Evolutionary conservation across 148 eudicot genomes (phyloP).

Genomic region (Arctostaphylos glauca): DNA sequence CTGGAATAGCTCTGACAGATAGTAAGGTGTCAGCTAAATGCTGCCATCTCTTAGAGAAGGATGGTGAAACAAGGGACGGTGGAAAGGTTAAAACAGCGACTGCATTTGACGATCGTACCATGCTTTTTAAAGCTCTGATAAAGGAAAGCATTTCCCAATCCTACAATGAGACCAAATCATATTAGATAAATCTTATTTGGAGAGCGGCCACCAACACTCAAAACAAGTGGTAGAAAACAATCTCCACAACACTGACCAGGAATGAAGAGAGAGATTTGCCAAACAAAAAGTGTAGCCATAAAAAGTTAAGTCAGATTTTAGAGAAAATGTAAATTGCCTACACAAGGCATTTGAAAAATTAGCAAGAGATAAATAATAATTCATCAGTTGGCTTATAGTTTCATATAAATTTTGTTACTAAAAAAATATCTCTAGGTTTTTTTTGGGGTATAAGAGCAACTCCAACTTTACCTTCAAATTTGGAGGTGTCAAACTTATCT

Average conservation of each 20-base stretch:
- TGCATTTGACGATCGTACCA: slow-evolving; percentile 69
- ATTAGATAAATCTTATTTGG: background rate
- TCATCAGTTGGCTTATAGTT: too few relatives aligned
- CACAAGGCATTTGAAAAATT: too few relatives aligned
- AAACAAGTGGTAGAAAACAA: background rate
- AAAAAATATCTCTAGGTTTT: too few relatives aligned
- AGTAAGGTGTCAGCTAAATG: slow-evolving; percentile 94
- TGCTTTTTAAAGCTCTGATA: slow-evolving; percentile 73
- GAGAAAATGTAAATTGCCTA: too few relatives aligned
- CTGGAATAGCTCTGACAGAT: slow-evolving; percentile 90
- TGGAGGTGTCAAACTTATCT: too few relatives aligned
- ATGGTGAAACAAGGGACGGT: slow-evolving; percentile 65
- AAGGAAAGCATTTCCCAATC: slow-evolving; percentile 92
- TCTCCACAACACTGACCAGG: background rate
- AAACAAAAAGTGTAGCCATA: too few relatives aligned
- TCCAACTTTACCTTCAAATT: too few relatives aligned
- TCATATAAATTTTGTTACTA: too few relatives aligned
- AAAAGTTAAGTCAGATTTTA: too few relatives aligned
- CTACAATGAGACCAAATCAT: slow-evolving; percentile 29
- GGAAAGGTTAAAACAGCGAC: slow-evolving; percentile 84
- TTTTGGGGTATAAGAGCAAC: too few relatives aligned
- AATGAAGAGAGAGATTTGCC: too few relatives aligned
- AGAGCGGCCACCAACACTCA: background rate
- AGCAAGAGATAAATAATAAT: too few relatives aligned
- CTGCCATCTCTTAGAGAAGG: slow-evolving; percentile 83